phyloP scores from a whole-genome alignment of 441 rosid species.

The Syzygium malaccense region DNA sequence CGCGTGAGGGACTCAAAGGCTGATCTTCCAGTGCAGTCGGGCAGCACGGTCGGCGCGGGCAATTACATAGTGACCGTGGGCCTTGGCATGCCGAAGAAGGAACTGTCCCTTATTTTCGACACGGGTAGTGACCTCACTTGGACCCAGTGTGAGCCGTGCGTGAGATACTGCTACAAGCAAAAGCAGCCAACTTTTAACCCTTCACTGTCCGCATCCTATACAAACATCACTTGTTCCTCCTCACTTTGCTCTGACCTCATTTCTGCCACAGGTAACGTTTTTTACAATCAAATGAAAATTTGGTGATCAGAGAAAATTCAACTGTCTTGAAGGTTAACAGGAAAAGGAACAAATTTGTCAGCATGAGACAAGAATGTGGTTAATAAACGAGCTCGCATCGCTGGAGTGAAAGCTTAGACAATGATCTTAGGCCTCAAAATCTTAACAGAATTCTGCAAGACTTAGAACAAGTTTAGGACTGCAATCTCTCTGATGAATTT shows the following conservation, averaged over 20 bases:
- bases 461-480: background rate
- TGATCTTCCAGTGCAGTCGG: slow-evolving; percentile 42
- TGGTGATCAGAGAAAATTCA: background rate
- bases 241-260: slow-evolving; percentile 25
- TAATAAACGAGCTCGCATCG: background rate
- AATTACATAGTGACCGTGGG: slow-evolving; percentile 53
- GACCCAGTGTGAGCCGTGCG: slow-evolving; percentile 74
- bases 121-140: slow-evolving; percentile 73
- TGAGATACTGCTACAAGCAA: slow-evolving; percentile 34
- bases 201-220: slow-evolving; percentile 31
- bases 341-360: background rate
- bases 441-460: background rate
- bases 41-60: slow-evolving; percentile 47
- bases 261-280: slow-evolving; percentile 37
- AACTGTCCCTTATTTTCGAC: slow-evolving; percentile 45
- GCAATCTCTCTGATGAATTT: background rate
- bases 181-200: slow-evolving; percentile 45
- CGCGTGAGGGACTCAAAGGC: slow-evolving; percentile 18
- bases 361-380: background rate
- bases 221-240: slow-evolving; percentile 41
- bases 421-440: background rate
- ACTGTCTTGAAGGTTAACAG: background rate
- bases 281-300: background rate
- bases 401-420: background rate
- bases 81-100: slow-evolving; percentile 45